Conservation (phyloP, 1,284 basidiomycete species). For the Puccinia brachypodii region DNA sequence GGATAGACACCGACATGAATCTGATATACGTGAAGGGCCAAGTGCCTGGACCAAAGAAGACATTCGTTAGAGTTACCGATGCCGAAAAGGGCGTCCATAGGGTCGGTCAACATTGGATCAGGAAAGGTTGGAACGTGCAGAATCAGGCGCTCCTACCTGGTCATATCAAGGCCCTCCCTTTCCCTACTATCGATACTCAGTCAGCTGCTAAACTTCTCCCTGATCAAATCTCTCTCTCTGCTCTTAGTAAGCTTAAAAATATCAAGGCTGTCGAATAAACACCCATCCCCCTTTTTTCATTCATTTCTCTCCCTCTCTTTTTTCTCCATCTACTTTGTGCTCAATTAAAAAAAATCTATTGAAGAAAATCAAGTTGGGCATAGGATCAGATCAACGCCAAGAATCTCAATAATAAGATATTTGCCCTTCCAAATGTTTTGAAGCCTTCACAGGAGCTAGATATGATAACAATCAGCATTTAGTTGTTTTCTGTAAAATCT, state of each 20-base stretch:
- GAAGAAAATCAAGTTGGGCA: no score
- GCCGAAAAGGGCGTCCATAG: constrained; percentile 55
- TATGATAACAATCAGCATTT: no score
- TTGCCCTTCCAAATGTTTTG: no score
- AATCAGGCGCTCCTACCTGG: constrained; percentile 54
- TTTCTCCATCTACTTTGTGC: no score
- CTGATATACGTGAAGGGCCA: constrained; percentile 75
- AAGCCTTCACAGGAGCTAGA: no score
- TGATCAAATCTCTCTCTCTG: constrained; percentile 33
- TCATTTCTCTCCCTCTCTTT: no score
- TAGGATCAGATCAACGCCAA: no score
- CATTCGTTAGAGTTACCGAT: constrained; percentile 58
- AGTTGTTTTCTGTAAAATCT: no score
- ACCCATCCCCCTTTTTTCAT: not conserved
- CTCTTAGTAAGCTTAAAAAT: constrained; percentile 28
- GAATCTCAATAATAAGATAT: no score
- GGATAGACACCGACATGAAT: constrained; percentile 80
- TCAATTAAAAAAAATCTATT: no score
- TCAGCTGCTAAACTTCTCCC: constrained; percentile 53
- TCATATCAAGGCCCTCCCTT: constrained; percentile 55
- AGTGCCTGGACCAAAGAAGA: constrained; percentile 63
- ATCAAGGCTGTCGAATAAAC: not conserved
- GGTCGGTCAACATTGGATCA: constrained; percentile 54
- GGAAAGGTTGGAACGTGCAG: constrained; percentile 54
- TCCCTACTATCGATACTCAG: constrained; percentile 56